phyloP scores from a whole-genome alignment of 495 filamentous ascomycete genomes.

The Hypomontagnella submonticulosa region DNA sequence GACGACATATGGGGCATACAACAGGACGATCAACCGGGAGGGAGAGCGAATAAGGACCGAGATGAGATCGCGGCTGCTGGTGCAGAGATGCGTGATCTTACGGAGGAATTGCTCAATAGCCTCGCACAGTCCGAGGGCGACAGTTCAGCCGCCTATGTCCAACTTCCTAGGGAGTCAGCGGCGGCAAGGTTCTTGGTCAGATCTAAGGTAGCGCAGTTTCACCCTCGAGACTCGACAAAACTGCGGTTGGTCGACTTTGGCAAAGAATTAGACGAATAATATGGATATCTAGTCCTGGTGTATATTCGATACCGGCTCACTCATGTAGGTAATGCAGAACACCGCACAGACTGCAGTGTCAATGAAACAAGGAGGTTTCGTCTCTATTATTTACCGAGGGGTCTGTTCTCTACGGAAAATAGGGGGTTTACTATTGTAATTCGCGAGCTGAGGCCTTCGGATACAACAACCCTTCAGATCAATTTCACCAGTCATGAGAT shows the following conservation, averaged over 20 bases:
- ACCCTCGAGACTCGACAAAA: constrained; percentile 81
- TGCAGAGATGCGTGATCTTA: constrained; percentile 72
- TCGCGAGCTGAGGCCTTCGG: neutral
- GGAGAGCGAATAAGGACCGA: constrained; percentile 34
- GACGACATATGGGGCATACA: constrained; percentile 73
- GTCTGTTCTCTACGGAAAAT: constrained; percentile 1
- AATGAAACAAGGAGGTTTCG: constrained; percentile 24
- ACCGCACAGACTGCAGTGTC: constrained; percentile 7
- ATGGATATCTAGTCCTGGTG: neutral
- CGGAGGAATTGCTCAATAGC: constrained; percentile 68
- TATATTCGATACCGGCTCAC: too few relatives aligned
- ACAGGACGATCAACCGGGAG: constrained; percentile 48
- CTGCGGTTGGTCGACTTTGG: constrained; percentile 88
- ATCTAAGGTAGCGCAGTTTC: constrained; percentile 86
- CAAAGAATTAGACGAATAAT: constrained; percentile 73
- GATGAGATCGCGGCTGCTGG: constrained; percentile 74
- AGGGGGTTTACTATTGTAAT: neutral
- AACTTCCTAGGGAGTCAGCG: constrained; percentile 78
- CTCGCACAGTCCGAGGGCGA: constrained; percentile 69
- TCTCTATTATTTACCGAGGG: constrained; percentile 1
- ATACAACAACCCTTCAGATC: too few relatives aligned
- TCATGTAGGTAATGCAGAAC: constrained; percentile 1
- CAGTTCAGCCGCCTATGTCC: constrained; percentile 71
- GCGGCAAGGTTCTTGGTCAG: constrained; percentile 84
- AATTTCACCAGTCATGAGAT: too few relatives aligned